phyloP scores from a whole-genome alignment of 352 stramenopile species.

The Thalassiosira livingstoniorum region DNA sequence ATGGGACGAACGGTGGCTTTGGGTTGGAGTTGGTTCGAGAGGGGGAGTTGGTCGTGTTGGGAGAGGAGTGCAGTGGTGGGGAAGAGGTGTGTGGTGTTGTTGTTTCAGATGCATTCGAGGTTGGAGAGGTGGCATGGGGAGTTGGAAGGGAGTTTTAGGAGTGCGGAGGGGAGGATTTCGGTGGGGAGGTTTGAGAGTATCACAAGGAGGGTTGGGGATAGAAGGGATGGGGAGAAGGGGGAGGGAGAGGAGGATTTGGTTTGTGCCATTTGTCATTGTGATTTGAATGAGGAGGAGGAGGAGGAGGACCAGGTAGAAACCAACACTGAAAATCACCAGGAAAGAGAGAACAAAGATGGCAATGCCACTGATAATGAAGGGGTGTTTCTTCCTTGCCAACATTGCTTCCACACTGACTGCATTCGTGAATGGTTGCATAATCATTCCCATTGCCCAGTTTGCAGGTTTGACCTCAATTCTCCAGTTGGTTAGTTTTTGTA shows the following conservation, averaged over 20 bases:
- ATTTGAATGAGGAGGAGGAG: conserved; percentile 36
- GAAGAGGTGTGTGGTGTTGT: conserved; percentile 45
- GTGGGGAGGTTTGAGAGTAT: conserved; percentile 34
- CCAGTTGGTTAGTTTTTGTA: too few relatives aligned
- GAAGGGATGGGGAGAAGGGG: conserved; percentile 20
- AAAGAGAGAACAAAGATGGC: neutral
- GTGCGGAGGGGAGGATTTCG: conserved; percentile 45
- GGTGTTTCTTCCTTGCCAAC: conserved; percentile 51
- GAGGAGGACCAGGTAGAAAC: too few relatives aligned
- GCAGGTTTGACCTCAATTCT: conserved; percentile 44
- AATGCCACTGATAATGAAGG: conserved; percentile 7
- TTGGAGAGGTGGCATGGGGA: conserved; percentile 43
- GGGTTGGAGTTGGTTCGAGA: conserved; percentile 62
- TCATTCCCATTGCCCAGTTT: conserved; percentile 54
- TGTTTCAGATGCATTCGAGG: conserved; percentile 62
- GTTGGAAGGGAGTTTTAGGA: conserved; percentile 50
- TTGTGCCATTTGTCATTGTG: conserved; percentile 58
- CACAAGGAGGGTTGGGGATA: conserved; percentile 4
- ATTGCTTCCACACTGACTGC: conserved; percentile 52
- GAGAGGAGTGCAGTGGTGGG: conserved; percentile 54
- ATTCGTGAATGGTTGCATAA: conserved; percentile 55
- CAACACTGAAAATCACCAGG: too few relatives aligned
- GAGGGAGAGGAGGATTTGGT: conserved; percentile 15
- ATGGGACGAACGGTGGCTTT: conserved; percentile 56
- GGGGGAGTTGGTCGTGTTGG: conserved; percentile 55